A percentile compares a stretch with the other conserved stretches of the same genome.
Conservation (phyloP, 2,329 filamentous ascomycete species). For the Cytospora chrysosperma region DNA sequence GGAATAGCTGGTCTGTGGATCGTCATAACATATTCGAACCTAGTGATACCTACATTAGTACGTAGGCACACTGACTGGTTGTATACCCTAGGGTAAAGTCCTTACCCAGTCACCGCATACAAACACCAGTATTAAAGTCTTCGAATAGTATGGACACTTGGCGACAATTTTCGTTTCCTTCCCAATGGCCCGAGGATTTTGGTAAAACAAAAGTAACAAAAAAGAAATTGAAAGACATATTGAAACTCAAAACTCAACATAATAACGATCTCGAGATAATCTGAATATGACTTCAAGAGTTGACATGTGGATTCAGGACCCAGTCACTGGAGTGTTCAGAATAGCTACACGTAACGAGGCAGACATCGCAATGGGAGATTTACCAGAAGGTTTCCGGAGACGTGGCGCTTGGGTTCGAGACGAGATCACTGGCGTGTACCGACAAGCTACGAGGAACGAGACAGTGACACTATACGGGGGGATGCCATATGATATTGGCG, state of each 20-base stretch:
- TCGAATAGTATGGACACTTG: neutral
- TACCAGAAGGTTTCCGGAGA: neutral
- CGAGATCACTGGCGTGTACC: neutral
- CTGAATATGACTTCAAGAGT: neutral
- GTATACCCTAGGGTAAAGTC: too few relatives aligned
- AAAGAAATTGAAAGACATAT: neutral
- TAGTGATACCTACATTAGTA: too few relatives aligned
- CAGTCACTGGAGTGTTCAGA: neutral
- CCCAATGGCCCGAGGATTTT: neutral
- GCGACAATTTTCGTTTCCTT: neutral
- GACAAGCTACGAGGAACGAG: neutral
- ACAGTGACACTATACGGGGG: neutral
- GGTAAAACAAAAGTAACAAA: neutral
- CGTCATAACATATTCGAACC: too few relatives aligned
- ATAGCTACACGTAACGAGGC: slow-evolving; percentile 4
- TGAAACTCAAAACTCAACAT: too few relatives aligned
- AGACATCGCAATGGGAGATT: neutral
- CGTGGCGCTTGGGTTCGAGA: neutral
- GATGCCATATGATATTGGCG: neutral
- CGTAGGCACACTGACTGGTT: too few relatives aligned
- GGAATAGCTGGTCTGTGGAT: too few relatives aligned
- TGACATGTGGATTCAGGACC: slow-evolving; percentile 3
- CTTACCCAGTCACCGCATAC: too few relatives aligned
- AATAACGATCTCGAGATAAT: too few relatives aligned
- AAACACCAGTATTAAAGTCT: neutral